Base-by-base conservation (phyloP, 805 yeast species). In the Nakazawaea ishiwadae region DNA sequence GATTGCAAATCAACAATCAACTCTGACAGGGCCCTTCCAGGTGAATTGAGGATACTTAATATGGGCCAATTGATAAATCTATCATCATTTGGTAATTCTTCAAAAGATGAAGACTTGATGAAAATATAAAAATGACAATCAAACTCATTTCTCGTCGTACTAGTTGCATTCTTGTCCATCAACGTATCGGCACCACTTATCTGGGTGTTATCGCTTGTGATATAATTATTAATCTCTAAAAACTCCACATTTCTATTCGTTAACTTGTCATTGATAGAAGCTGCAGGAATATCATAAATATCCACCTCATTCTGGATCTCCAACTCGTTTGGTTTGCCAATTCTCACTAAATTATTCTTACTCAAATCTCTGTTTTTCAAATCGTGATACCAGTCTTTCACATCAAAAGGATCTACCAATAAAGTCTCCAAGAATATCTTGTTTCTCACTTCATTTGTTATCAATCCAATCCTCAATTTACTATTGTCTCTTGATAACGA, bases 41-140 rank as follows among this genome's bases (percentile, higher is more conserved):
- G 24, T 10, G 43, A 33, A 44, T 58, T 48, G 16, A 56, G 30
- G 3, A 62, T 48, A 5, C 50, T 39, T 18, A 59, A 29, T 9
- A 52, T 48, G 16, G 66, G 66, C 37, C 52, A 56, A 38, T 52
- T 53, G 26, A 31, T n/a, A 27, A 42, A 48, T n/a, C 43, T 36
- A 5, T 31, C 35, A 15, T 39, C 44, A 12, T 39, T 27, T 6
- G 48, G 48, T n/a, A 44, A 15, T 12, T 35, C 40, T 23, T 54
- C 60, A 2, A 52, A 46, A 4, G 51, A 32, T 15, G 47, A 44
- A 3, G 51, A 43, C 21, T 52, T 55, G 34, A 58, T 52, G 35
- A 53, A 58, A 10, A 62, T 49, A 44, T 55, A 59, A 31, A 59
- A 24, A 41, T 63, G 65, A 42, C 62, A 54, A 23, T 29, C 35